These are phyloP conservation scores for Mercurialis annua DNA, from an alignment of 345 rosid species.

Conservation along the genomic window DNA sequence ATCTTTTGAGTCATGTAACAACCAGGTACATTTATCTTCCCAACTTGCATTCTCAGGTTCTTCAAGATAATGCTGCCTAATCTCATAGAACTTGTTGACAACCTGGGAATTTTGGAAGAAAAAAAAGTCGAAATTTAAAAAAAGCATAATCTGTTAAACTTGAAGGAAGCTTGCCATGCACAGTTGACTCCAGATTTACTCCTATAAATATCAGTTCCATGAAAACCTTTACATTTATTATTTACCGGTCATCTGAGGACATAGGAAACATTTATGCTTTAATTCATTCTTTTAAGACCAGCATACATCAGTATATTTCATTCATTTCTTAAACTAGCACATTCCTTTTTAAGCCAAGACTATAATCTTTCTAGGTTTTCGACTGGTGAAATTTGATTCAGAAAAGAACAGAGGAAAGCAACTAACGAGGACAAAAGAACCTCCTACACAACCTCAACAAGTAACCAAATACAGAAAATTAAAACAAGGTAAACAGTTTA, in stretches of 20 bases:
- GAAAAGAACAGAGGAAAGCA: background rate
- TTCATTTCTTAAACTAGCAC: background rate
- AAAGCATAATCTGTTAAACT: constrained; percentile 6
- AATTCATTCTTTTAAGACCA: background rate
- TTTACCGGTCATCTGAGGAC: background rate
- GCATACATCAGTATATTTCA: background rate
- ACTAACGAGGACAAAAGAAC: background rate
- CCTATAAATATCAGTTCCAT: background rate
- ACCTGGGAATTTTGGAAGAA: constrained; percentile 42
- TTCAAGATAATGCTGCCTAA: constrained; percentile 50
- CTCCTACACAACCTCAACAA: background rate
- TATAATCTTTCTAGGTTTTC: background rate
- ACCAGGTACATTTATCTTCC: constrained; percentile 66
- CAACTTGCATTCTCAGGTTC: constrained; percentile 45
- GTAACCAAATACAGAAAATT: background rate
- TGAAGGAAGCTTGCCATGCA: background rate
- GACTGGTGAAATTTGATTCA: background rate
- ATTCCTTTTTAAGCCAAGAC: background rate
- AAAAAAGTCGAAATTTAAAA: background rate
- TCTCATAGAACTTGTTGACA: constrained; percentile 63
- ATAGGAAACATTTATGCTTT: background rate
- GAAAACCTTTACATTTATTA: background rate
- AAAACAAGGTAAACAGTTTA: background rate
- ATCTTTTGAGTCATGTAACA: constrained; percentile 66
- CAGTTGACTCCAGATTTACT: background rate